Evolutionary conservation across 2,329 filamentous ascomycete species (phyloP).

Genomic region (Fusarium sp.): DNA sequence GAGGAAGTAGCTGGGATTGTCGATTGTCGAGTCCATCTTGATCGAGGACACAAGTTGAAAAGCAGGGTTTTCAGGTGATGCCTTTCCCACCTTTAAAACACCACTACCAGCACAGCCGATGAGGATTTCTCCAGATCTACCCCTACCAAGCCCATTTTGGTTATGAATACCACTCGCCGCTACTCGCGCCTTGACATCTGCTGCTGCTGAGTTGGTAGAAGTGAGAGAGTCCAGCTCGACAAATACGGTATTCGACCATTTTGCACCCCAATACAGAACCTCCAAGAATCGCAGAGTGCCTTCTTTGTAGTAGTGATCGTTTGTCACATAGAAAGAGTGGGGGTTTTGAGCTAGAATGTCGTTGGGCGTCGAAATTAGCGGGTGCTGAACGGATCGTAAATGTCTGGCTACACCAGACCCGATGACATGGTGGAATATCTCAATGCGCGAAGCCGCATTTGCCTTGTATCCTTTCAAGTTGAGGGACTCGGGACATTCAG

Average conservation of each 20-base stretch:
- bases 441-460: slow-evolving; percentile 63
- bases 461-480: slow-evolving; percentile 22
- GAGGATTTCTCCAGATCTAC: slow-evolving; percentile 53
- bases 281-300: slow-evolving; percentile 61
- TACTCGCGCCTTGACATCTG: slow-evolving; percentile 49
- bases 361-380: slow-evolving; percentile 67
- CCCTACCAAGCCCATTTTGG: slow-evolving; percentile 66
- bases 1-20: slow-evolving; percentile 68
- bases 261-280: slow-evolving; percentile 51
- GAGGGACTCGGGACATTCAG: slow-evolving; percentile 38
- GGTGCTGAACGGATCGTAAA: slow-evolving; percentile 63
- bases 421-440: slow-evolving; percentile 66
- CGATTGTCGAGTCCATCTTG: slow-evolving; percentile 56
- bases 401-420: slow-evolving; percentile 55
- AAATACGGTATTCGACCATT: slow-evolving; percentile 62
- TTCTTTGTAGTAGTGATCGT: slow-evolving; percentile 66
- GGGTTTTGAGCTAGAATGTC: slow-evolving; percentile 63
- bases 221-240: slow-evolving; percentile 48
- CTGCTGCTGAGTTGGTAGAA: slow-evolving; percentile 22
- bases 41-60: slow-evolving; percentile 48
- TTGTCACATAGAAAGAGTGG: slow-evolving; percentile 66
- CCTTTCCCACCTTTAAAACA: slow-evolving; percentile 55
- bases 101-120: slow-evolving; percentile 58
- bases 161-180: slow-evolving; percentile 60
- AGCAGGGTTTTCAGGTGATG: slow-evolving; percentile 15